Base-by-base conservation (phyloP, 768 basidiomycete genomes). In the Pleurotus djamor region DNA sequence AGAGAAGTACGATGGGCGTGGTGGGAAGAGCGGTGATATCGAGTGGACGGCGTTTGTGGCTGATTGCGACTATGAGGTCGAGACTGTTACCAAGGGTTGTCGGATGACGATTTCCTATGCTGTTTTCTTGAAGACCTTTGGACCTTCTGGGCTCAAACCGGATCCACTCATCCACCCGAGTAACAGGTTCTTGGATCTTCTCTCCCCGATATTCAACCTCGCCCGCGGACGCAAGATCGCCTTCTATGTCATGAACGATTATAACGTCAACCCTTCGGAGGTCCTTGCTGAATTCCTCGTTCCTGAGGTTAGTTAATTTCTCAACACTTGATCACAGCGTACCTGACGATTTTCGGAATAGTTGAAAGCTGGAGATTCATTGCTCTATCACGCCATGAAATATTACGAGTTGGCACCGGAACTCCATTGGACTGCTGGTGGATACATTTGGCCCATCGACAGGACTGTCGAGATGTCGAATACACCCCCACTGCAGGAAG, bases 351-450 rank as follows among this genome's bases (percentile, higher is more conserved):
- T 37, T 45, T 44, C 17, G 5, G 12, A 12, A 10, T 34, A 93
- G 91, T 72, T 93, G 50, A 91, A 89, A 73, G 90, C 88, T 37
- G 85, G 86, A 17, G 91, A 93, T 65, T 84, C 87, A 4, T 69
- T 91, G 35, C 71, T 93, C 6, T 91, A 90, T 69, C 88, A 90
- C 54, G 87, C 90, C 2, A 73, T 92, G 68, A 91, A 89, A 69
- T 70, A 87, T 41, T 91, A 86, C 76, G 91, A 91, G 60, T 83
- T 93, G 48, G 70, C 74, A 1, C 88, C 89, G 0, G 88, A 88
- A 61, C 79, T 93, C 1, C 88, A 88, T 60, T 93, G 89, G 87
- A 84, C 86, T 14, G 91, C 92, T 35, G 91, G 90, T 1, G 90
- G 90, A 16, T 92, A 88, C 69, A 78, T 93, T 61, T 93, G 92